Evolutionary conservation across 768 basidiomycete species (phyloP), one percentile per base, ranked within the genome.

Genomic region (Amanita polypyramis): DNA sequence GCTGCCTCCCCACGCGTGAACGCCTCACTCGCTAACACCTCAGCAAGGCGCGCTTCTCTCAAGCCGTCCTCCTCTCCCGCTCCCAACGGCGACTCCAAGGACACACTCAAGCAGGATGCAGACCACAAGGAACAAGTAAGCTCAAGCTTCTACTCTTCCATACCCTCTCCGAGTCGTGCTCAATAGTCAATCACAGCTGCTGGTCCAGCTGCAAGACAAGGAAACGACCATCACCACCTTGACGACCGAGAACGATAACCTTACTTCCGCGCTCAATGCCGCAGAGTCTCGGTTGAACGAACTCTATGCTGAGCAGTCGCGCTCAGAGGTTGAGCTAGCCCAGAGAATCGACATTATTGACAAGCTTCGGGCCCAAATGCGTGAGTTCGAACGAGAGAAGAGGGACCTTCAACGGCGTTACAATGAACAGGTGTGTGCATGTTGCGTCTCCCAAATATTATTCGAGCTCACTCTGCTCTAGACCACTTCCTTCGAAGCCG

Each of bases 401-500:
- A 70, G 88, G 51, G 91, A 93, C 52, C 36, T 82, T 21, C 80
- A 82, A 49, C 78, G 87, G 53, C 74, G 90, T 54, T 93, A 93
- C 61, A 86, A 88, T 45, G 91, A 93, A 59, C 90, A 95, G 77
- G 90, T 86, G 46, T 52, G 70, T 39, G 15, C 38, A 50, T 47
- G 39, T 49, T 40, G 12, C 39, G 45, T 43, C n/a, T n/a, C 50
- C 17, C 40, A 30, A 49, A 46, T 35, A 5, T 36, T 20, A 7
- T 34, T 51, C 15, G 43, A 42, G 52, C 53, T 49, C 52, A 54
- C 49, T 53, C 50, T 50, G 49, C 21, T 50, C 23, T 58, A 94
- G 90, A 82, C 82, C n/a, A 69, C 78, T 14, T 85, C 85, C 2
- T 94, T 93, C 59, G 92, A 95, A 59, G 85, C 88, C 6, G 92